Conservation (phyloP, 2,329 filamentous ascomycete species). For the Fusarium robinianum region DNA sequence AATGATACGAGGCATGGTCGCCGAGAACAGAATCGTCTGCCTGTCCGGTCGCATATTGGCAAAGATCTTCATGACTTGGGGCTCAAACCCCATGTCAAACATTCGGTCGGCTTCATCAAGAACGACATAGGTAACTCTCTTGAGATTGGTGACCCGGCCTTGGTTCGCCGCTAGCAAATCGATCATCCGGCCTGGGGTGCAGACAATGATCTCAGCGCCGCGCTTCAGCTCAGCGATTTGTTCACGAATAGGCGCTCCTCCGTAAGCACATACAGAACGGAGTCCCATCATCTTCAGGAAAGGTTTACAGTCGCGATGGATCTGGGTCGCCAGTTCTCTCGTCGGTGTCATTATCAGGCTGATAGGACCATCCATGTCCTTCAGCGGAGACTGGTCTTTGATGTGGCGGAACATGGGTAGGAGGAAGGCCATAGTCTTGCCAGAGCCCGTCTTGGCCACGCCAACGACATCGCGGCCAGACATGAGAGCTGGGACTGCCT, state of each 20-base stretch:
- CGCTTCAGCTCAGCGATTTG: slow-evolving; percentile 97
- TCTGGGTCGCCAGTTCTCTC: slow-evolving; percentile 90
- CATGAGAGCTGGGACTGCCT: slow-evolving; percentile 94
- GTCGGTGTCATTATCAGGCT: slow-evolving; percentile 92
- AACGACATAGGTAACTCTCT: slow-evolving; percentile 89
- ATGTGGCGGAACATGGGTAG: slow-evolving; percentile 98
- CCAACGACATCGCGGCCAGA: slow-evolving; percentile 94
- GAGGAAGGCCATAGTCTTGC: slow-evolving; percentile 94
- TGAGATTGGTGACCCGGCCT: slow-evolving; percentile 90
- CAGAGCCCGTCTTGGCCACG: slow-evolving; percentile 95
- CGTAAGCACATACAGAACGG: slow-evolving; percentile 89
- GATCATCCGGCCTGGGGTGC: slow-evolving; percentile 93
- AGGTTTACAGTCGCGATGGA: slow-evolving; percentile 91
- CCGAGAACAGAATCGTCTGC: slow-evolving; percentile 94
- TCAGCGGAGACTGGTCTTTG: slow-evolving; percentile 84
- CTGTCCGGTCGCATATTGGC: slow-evolving; percentile 88
- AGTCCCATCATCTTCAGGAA: slow-evolving; percentile 87
- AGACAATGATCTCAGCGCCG: slow-evolving; percentile 92
- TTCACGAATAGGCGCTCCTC: slow-evolving; percentile 93
- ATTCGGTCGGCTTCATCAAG: slow-evolving; percentile 97
- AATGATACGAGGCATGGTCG: slow-evolving; percentile 93
- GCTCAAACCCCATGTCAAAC: slow-evolving; percentile 99
- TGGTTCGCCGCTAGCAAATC: slow-evolving; percentile 92
- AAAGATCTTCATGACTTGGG: slow-evolving; percentile 96
- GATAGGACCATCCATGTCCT: slow-evolving; percentile 84